Conservation (phyloP, 768 basidiomycete genomes). For the Mrakia frigida region DNA sequence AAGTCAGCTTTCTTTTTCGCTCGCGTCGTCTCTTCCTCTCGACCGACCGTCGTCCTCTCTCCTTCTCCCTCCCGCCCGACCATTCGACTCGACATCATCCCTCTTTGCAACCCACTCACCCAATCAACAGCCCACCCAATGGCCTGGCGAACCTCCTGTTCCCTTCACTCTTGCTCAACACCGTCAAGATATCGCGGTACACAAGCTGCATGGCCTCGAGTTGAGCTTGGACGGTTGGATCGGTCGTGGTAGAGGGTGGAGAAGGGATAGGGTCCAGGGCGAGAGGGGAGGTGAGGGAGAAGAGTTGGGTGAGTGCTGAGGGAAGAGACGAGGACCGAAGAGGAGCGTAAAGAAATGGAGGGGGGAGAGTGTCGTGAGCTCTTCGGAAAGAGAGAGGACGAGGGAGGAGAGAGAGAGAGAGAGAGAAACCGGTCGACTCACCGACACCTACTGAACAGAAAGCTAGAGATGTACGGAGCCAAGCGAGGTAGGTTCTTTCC, state of each 20-base stretch:
- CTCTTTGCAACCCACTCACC: background rate
- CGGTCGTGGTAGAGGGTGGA: background rate
- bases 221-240: background rate
- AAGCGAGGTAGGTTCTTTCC: conserved; percentile 37
- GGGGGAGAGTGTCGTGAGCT: background rate
- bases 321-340: too few relatives aligned
- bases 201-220: conserved; percentile 13
- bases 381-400: background rate
- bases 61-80: background rate
- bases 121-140: conserved; percentile 34
- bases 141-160: conserved; percentile 28
- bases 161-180: background rate
- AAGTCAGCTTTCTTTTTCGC: background rate
- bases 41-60: background rate
- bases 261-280: background rate
- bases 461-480: conserved; percentile 34
- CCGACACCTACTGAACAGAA: conserved; percentile 32
- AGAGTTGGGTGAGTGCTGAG: conserved; percentile 35
- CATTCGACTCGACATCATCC: background rate
- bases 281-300: conserved; percentile 33
- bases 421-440: background rate
- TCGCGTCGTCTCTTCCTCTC: background rate
- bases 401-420: background rate
- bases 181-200: background rate
- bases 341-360: background rate